Evolutionary conservation across 169 alveolate genomes (phyloP), one percentile per base, ranked within the genome.

Genomic region (Eimeria brunetti): DNA sequence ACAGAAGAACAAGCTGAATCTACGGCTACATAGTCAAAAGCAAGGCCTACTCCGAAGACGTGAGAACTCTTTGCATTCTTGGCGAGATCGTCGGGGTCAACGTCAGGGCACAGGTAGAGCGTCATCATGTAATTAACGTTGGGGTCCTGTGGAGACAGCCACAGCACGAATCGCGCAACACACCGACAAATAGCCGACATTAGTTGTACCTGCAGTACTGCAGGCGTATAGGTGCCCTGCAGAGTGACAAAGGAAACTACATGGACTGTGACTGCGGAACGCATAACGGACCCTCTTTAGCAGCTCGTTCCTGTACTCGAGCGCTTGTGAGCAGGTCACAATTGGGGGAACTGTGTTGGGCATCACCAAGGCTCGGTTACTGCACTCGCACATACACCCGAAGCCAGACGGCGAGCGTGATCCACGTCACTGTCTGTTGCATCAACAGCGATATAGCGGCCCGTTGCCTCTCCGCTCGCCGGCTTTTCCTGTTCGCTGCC

Each of bases 291-390:
- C 97, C 60, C 89, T 22, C 62, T 12, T 27, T 76, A 69, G 60
- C 18, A 95, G 92, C 67, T 75, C 67, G 53, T 78, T 81, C 41
- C 95, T 36, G 91, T 95, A 95, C 76, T 81, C 95, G 27, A 58
- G 80, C 8, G 97, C 97, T 84, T 71, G 88, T 18, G 80, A 90
- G 71, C 95, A 90, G 12, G 97, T 69, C 58, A 67, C 80, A 46
- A 95, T 41, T 30, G 97, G 97, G 27, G 97, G 97, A 18, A 84
- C 58, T 56, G 96, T 89, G 94, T 95, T 95, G 62, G 97, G 97
- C 97, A 95, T 95, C 80, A 95, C 97, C 86, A 95, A 51, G 69
- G 56, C 96, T 5, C 93, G 58, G 83, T 73, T 62, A 51, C 96
- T 95, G 96, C 73, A 38, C 18, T 41, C 41, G 41, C 56, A 22